A percentile compares a stretch with the other conserved stretches of the same genome.
Conservation (phyloP, 108 stramenopile genomes). For the Mediolabrus comicus region DNA sequence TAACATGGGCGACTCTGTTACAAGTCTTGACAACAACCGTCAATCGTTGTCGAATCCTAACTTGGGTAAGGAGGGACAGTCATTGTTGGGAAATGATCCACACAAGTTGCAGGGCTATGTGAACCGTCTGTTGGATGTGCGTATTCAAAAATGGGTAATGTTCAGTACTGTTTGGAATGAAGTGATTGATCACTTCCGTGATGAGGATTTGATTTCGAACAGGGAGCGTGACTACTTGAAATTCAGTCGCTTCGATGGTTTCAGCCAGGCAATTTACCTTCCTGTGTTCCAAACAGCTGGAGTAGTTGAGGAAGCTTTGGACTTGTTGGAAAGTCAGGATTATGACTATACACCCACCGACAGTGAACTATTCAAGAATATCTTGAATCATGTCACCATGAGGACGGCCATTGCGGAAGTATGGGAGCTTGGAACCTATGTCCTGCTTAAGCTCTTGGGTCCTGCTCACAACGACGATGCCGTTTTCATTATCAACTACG, state of each 20-base stretch:
- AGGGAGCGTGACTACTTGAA: slow-evolving; percentile 90
- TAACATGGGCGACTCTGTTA: slow-evolving; percentile 32
- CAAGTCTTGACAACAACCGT: slow-evolving; percentile 42
- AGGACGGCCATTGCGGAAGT: slow-evolving; percentile 94
- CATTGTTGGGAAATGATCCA: slow-evolving; percentile 69
- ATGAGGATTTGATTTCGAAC: slow-evolving; percentile 93
- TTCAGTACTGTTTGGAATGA: slow-evolving; percentile 98
- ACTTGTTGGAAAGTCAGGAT: slow-evolving; percentile 79
- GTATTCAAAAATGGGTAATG: slow-evolving; percentile 97
- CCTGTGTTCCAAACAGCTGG: slow-evolving; percentile 98
- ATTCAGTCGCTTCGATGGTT: slow-evolving; percentile 93
- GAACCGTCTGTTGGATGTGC: slow-evolving; percentile 89
- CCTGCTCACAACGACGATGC: slow-evolving; percentile 82
- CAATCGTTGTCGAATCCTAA: slow-evolving; percentile 44
- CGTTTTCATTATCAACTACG: slow-evolving; percentile 58
- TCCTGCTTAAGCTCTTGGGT: slow-evolving; percentile 81
- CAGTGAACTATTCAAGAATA: slow-evolving; percentile 81
- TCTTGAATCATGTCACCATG: slow-evolving; percentile 84
- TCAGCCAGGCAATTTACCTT: slow-evolving; percentile 94
- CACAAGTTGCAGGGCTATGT: slow-evolving; percentile 85
- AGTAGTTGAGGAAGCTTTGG: slow-evolving; percentile 89
- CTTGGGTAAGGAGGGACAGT: slow-evolving; percentile 54
- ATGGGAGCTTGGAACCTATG: slow-evolving; percentile 90
- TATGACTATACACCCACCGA: slow-evolving; percentile 68
- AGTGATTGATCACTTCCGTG: slow-evolving; percentile 88